Percentiles rank a stretch among this genome's conserved stretches.
phyloP scores from a whole-genome alignment of 2,329 filamentous ascomycete genomes.

The Ophiostoma tasmaniense region DNA sequence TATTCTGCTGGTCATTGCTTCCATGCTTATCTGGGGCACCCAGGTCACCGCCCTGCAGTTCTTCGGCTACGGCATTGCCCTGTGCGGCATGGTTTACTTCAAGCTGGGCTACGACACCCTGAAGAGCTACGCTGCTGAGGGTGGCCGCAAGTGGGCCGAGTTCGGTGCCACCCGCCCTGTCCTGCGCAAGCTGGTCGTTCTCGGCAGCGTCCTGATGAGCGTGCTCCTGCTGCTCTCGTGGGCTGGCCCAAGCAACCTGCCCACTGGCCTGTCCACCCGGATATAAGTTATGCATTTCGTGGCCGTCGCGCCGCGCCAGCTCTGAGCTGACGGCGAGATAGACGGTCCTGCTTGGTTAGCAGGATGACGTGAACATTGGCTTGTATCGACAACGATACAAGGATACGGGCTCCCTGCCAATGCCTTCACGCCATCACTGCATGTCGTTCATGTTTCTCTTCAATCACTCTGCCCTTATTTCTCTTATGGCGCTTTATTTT shows the following conservation, averaged over 20 bases:
- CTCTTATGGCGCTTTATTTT: background rate
- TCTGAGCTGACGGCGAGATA: background rate
- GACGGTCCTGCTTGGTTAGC: background rate
- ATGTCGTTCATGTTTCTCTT: background rate
- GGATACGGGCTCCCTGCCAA: background rate
- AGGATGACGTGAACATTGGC: background rate
- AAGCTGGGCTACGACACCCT: conserved; percentile 78
- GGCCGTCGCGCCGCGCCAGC: background rate
- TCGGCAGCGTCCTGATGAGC: conserved; percentile 52
- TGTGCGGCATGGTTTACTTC: conserved; percentile 74
- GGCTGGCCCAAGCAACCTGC: conserved; percentile 17
- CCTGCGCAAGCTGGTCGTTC: conserved; percentile 67
- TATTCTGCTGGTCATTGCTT: conserved; percentile 70
- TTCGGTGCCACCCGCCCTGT: conserved; percentile 70
- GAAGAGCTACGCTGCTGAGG: conserved; percentile 67
- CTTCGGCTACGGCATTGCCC: conserved; percentile 75
- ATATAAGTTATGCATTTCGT: conserved; percentile 10
- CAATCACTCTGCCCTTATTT: background rate
- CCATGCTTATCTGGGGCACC: conserved; percentile 74
- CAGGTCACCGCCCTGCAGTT: conserved; percentile 67
- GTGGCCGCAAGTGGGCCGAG: conserved; percentile 72
- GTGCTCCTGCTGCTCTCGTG: conserved; percentile 61
- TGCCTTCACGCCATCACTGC: background rate
- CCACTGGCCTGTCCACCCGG: conserved; percentile 8
- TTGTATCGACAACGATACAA: background rate